Base-by-base conservation (phyloP, 2,329 filamentous ascomycete genomes). In the Botrytis elliptica region DNA sequence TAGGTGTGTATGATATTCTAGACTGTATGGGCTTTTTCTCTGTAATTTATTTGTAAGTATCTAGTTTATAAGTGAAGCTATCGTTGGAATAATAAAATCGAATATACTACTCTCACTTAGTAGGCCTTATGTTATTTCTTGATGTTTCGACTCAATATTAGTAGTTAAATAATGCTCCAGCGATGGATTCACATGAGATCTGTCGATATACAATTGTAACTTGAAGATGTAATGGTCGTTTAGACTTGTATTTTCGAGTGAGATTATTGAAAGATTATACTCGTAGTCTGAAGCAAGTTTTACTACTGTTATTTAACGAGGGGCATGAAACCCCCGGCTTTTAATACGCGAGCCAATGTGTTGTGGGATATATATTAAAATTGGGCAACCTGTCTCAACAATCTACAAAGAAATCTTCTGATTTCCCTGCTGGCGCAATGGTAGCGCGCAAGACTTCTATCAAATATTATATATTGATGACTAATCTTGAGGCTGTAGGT, bases 381-480 rank as follows among this genome's bases (percentile, higher is more conserved):
- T 9, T n/a, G n/a, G n/a, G n/a, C n/a, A n/a, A n/a, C n/a, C n/a
- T n/a, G n/a, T n/a, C n/a, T n/a, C 49, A 68, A 20, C 62, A 68
- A 55, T 9, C 4, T 55, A 36, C 38, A 14, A 40, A 29, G 2
- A 29, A 40, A 67, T 55, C 65, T 4, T 3, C 0, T 16, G 66
- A 69, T 69, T 57, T 69, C 66, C 66, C 66, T 69, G 66, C 66
- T 69, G 66, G 66, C 66, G 66, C 66, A 69, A 69, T 69, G 66
- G 66, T 68, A 68, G 66, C 66, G 66, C 66, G 66, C 49, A 68
- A 57, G 66, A 68, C 66, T 68, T 68, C 66, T 68, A 68, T n/a
- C 40, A 14, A 14, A 16, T 42, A 1, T 42, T 1, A 0, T 16
- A 16, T 42, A 12, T 42, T 16, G 40, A 42, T 42, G 40, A 42